Conservation (phyloP, 2,329 filamentous ascomycete genomes). For the Amauroascus niger region DNA sequence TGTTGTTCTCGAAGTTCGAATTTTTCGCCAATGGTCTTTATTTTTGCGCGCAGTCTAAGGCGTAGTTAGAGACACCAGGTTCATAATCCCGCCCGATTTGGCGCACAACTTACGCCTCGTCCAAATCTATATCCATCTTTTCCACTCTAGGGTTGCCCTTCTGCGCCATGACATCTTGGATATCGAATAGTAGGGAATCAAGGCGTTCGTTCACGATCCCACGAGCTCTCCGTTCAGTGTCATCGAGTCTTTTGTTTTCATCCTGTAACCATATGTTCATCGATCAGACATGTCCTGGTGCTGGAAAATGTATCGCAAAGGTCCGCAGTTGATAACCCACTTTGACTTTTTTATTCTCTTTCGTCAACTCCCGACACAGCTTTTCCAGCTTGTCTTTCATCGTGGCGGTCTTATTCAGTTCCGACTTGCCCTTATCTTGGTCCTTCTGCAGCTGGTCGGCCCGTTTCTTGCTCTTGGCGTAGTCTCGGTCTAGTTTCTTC, state of each 20-base stretch:
- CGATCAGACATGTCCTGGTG: constrained; percentile 13
- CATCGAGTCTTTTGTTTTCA: constrained; percentile 86
- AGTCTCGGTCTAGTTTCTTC: constrained; percentile 90
- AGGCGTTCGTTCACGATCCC: constrained; percentile 77
- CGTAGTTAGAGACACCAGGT: background rate
- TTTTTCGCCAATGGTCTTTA: constrained; percentile 90
- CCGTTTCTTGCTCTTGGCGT: constrained; percentile 90
- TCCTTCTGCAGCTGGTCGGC: constrained; percentile 93
- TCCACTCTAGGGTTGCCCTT: constrained; percentile 74
- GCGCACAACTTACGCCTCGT: constrained; percentile 61
- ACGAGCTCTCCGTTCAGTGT: constrained; percentile 72
- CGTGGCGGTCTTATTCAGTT: constrained; percentile 79
- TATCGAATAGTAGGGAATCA: constrained; percentile 66
- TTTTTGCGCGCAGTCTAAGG: constrained; percentile 55
- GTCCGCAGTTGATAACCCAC: constrained; percentile 40
- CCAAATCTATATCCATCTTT: constrained; percentile 74
- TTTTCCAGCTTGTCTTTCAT: constrained; percentile 97
- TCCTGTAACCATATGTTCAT: constrained; percentile 44
- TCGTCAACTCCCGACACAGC: constrained; percentile 82
- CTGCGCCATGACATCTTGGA: constrained; percentile 80
- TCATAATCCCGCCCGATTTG: background rate
- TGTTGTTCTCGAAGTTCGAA: constrained; percentile 93
- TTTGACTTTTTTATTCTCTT: constrained; percentile 98
- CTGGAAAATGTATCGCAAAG: background rate
- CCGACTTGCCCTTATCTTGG: constrained; percentile 77